phyloP scores from a whole-genome alignment of 2,329 filamentous ascomycete genomes.

The Annulohypoxylon truncatum region DNA sequence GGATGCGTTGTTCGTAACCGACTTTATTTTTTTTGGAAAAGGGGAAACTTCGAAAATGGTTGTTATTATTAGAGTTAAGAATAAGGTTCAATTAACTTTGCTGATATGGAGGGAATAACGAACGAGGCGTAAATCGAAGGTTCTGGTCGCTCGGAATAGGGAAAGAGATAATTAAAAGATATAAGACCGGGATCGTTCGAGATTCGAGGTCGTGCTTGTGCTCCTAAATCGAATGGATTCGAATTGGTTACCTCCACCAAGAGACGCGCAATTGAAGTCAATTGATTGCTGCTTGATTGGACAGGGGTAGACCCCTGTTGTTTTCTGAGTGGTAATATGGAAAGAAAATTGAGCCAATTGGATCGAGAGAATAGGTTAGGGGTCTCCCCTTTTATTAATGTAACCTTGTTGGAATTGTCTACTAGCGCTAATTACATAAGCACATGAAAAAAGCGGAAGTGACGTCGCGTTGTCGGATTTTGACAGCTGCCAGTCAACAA shows the following conservation, averaged over 20 bases:
- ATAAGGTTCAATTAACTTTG: neutral
- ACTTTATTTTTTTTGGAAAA: neutral
- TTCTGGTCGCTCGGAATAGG: neutral
- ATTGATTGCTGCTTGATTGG: neutral
- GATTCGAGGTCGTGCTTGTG: neutral
- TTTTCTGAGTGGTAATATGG: slow-evolving; percentile 2
- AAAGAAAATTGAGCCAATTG: slow-evolving; percentile 2
- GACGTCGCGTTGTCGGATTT: slow-evolving; percentile 21
- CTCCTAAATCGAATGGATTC: neutral
- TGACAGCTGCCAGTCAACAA: slow-evolving; percentile 11
- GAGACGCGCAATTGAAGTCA: slow-evolving; percentile 32
- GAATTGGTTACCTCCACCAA: slow-evolving; percentile 3
- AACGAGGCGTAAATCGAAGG: neutral
- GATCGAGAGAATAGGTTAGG: neutral
- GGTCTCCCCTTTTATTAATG: slow-evolving; percentile 11
- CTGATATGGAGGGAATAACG: neutral
- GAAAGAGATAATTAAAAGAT: neutral
- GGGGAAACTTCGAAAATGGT: neutral
- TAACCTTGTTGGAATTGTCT: neutral
- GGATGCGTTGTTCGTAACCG: neutral
- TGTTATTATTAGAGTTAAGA: neutral
- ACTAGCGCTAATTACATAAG: slow-evolving; percentile 8
- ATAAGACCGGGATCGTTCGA: neutral
- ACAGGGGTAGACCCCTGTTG: slow-evolving; percentile 16
- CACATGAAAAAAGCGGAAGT: slow-evolving; percentile 15